Evolutionary conservation across 2,329 filamentous ascomycete genomes (phyloP).

Genomic region (Reticulascus tulasneorum): DNA sequence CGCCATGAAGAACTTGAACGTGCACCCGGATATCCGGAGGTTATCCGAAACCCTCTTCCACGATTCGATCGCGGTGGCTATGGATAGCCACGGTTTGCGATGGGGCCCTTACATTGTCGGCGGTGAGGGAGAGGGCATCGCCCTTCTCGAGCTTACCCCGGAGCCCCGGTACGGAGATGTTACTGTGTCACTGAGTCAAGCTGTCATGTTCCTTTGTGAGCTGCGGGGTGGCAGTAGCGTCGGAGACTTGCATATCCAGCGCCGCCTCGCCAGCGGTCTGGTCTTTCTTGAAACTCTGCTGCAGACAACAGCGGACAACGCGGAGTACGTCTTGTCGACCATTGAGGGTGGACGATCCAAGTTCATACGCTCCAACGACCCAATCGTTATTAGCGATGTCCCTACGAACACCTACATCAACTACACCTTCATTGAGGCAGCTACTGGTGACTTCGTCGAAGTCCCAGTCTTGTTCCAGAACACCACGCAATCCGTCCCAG

Average conservation of each 20-base stretch:
- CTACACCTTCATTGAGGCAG: slow-evolving; percentile 22
- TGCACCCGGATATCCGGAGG: slow-evolving; percentile 22
- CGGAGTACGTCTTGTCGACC: slow-evolving; percentile 19
- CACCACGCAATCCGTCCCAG: slow-evolving; percentile 20
- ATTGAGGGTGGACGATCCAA: slow-evolving; percentile 20
- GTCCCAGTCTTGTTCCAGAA: slow-evolving; percentile 23
- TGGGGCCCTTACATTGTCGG: slow-evolving; percentile 25
- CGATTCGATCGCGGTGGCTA: slow-evolving; percentile 20
- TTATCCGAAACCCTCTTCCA: slow-evolving; percentile 25
- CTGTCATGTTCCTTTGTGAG: slow-evolving; percentile 24
- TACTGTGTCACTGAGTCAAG: slow-evolving; percentile 23
- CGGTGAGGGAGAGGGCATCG: slow-evolving; percentile 5
- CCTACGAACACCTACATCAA: slow-evolving; percentile 14
- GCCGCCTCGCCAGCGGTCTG: slow-evolving; percentile 22
- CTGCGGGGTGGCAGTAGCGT: slow-evolving; percentile 26
- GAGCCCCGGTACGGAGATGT: slow-evolving; percentile 27
- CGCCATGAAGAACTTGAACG: slow-evolving; percentile 29
- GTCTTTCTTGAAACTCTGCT: slow-evolving; percentile 22
- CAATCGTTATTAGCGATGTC: slow-evolving; percentile 24
- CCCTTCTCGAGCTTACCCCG: slow-evolving; percentile 22
- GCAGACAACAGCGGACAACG: slow-evolving; percentile 24
- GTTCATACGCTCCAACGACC: slow-evolving; percentile 22
- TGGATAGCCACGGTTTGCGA: slow-evolving; percentile 22
- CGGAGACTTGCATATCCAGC: slow-evolving; percentile 25
- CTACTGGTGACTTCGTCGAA: slow-evolving; percentile 21